Evolutionary conservation across 257 asterid genomes (phyloP), one percentile per base, ranked within the genome.

Genomic region (Echites panduratus): DNA sequence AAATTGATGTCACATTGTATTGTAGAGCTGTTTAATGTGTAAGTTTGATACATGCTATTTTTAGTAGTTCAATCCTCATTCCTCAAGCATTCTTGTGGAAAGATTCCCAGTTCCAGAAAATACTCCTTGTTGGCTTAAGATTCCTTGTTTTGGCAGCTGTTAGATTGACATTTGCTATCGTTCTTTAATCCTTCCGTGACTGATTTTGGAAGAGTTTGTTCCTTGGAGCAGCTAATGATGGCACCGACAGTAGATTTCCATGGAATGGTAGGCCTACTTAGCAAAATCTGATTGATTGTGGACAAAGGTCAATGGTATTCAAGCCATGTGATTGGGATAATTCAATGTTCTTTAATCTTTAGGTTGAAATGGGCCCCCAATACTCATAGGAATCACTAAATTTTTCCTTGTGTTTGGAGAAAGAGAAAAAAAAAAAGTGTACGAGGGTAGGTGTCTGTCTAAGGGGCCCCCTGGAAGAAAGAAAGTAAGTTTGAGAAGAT

Each of bases 221-320:
- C 20, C 24, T 50, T 41, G 22, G 52, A 44, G 43, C 57, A 44
- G 66, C 58, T 16, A 52, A 47, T 45, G 27, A 32, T 32, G 38
- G 38, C 67, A 16, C 74, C 71, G 74, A 66, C 77, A 57, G 45
- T 52, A 43, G 47, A 73, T 22, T 71, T 2, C 29, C 68, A 52
- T n/a, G 26, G 50, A 27, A 4, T 29, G 56, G 56, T 40, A 20
- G 58, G 29, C 12, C 10, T n/a, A 40, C 54, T n/a, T 10, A 4
- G 9, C 14, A 10, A 11, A 35, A 32, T 27, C 22, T 40, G 6
- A 17, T 53, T 54, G 7, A 22, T 9, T 35, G 61, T 40, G 59
- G 7, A 27, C 7, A 19, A 70, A 27, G 13, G 62, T 50, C 19
- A 50, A 17, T 22, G 66, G 43, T 40, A 17, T 27, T 4, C 16